These are phyloP conservation scores for Euptelea pleiosperma DNA, from an alignment of 164 flowering plant species.

Conservation along the genomic window DNA sequence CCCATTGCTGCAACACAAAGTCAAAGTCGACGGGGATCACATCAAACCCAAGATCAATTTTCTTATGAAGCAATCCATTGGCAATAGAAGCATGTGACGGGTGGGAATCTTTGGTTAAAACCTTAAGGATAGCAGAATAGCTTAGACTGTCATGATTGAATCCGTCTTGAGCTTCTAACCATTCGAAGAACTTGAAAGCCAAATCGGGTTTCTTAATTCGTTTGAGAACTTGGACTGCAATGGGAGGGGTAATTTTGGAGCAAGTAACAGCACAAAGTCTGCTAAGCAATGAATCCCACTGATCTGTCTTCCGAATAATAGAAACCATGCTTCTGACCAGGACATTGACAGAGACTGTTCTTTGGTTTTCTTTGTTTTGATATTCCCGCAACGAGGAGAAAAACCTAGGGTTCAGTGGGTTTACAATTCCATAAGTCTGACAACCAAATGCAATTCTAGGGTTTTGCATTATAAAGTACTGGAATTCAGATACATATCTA, in stretches of 20 bases:
- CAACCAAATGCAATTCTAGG: not conserved
- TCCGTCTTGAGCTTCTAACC: conserved; percentile 9
- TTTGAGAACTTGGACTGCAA: conserved; percentile 20
- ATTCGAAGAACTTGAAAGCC: conserved; percentile 17
- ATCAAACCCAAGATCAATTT: conserved; percentile 13
- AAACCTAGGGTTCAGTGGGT: conserved; percentile 5
- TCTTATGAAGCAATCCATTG: conserved; percentile 16
- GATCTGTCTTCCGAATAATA: conserved; percentile 15
- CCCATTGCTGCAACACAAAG: conserved; percentile 20
- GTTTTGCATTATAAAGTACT: conserved; percentile 7
- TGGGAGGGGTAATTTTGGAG: conserved; percentile 14
- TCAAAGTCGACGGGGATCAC: conserved; percentile 11
- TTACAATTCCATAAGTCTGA: not conserved
- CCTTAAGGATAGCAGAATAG: conserved; percentile 20
- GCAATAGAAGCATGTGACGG: conserved; percentile 13
- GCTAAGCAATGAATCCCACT: conserved; percentile 20
- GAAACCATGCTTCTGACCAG: conserved; percentile 21
- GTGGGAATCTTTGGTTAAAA: conserved; percentile 11
- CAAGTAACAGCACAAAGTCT: conserved; percentile 13
- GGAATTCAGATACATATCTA: not conserved
- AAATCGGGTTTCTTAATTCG: conserved; percentile 20
- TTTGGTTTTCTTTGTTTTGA: not conserved
- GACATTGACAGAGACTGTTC: conserved; percentile 16
- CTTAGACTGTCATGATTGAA: conserved; percentile 17
- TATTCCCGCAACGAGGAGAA: conserved; percentile 2